Evolutionary conservation across 176 grass and related monocot genomes (phyloP).

Genomic region (Guadua angustifolia): DNA sequence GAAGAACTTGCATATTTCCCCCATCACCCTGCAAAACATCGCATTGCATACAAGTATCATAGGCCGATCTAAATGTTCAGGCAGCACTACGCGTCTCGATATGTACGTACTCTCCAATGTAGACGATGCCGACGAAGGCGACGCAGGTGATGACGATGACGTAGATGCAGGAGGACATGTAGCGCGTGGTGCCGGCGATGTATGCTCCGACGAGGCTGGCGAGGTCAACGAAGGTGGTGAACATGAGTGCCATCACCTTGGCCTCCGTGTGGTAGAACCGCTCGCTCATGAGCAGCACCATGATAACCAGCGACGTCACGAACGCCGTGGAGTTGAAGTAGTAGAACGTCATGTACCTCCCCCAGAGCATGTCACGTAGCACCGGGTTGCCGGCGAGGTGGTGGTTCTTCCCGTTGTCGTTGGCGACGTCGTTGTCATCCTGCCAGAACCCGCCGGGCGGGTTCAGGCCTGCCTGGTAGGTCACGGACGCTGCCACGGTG

Average conservation of each 20-base stretch:
- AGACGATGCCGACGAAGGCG: conserved; percentile 39
- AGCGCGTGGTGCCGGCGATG: conserved; percentile 37
- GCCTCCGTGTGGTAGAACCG: conserved; percentile 41
- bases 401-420: too few relatives aligned
- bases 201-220: conserved; percentile 55
- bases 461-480: conserved; percentile 52
- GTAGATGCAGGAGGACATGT: conserved; percentile 35
- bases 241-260: conserved; percentile 44
- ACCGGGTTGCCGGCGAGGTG: not conserved
- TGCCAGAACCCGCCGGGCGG: conserved; percentile 61
- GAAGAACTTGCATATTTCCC: not conserved
- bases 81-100: not conserved
- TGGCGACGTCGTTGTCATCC: not conserved
- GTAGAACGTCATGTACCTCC: conserved; percentile 48
- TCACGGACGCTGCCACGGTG: conserved; percentile 36
- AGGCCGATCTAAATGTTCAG: not conserved
- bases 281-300: conserved; percentile 53
- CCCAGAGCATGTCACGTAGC: not conserved
- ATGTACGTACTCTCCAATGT: conserved; percentile 25
- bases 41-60: not conserved
- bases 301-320: conserved; percentile 54
- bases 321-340: conserved; percentile 59
- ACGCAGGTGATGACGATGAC: conserved; percentile 45
- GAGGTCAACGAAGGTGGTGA: conserved; percentile 46
- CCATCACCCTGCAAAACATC: conserved; percentile 1